Evolutionary conservation across 345 rosid species (phyloP), one percentile per base, ranked within the genome.

Genomic region (Draba incana): DNA sequence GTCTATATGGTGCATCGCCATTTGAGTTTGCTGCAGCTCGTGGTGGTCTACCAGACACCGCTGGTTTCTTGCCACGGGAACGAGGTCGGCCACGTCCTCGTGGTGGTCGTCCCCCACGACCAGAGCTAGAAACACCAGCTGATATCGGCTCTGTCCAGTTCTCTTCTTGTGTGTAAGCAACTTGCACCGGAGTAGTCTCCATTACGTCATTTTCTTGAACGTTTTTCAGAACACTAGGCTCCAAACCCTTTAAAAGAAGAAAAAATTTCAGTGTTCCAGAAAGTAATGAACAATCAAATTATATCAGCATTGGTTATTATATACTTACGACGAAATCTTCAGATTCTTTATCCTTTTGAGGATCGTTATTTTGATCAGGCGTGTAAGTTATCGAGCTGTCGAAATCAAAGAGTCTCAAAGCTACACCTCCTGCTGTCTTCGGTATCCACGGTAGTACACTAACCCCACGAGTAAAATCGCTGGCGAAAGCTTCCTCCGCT

Each of bases 371-470:
- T 64, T 82, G 88, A 62, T 87, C 79, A 0, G 68, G 80, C 1
- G 67, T 51, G 81, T 84, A 92, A 10, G 73, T 24, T 62, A 92
- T 77, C 20, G 92, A 75, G 33, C 78, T 64, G 49, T 92, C 98
- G 15, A 92, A 77, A 38, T 86, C 92, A 75, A 80, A 51, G 25
- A 92, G 79, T 79, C 96, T 81, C 53, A 92, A 67, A 54, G 89
- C 86, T 57, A 86, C 78, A 53, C 90, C 98, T 61, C 89, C 92
- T 0, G 86, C 77, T 37, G 98, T 89, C 55, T 76, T 81, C 0
- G 96, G 98, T 62, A 89, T 57, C 94, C 96, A 92, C 8, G 98
- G 96, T 50, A 89, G 88, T 35, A 84, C 45, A 31, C 69, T 51
- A 58, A 79, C 74, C 12, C 51, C 51, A 68, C 31, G 52, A 45